Evolutionary conservation across 441 rosid species (phyloP), one percentile per base, ranked within the genome.

Genomic region (Bocquillonia castaneifolia): DNA sequence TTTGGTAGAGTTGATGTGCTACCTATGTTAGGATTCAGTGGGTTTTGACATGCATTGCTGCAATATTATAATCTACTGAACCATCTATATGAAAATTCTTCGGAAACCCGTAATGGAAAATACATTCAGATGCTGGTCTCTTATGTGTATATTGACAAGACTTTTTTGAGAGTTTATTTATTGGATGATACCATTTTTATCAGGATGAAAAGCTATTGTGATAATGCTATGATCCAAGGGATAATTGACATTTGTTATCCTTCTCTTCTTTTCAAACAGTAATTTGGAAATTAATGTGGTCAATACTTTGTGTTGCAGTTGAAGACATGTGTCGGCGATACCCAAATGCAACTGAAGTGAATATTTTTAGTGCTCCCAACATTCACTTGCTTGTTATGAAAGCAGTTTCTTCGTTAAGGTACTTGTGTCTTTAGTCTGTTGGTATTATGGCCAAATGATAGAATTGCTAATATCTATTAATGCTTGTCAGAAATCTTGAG

Each of bases 311-410:
- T 47, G 39, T 77, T 62, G 72, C 83, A 95, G 98, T 95, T 78
- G 96, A 87, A 84, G 91, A 89, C 75, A 85, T 95, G 88, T 95
- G 97, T 78, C 77, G 13, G 45, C 87, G 96, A 57, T 90, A 95
- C 74, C 98, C 98, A 47, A 90, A 89, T 80, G 97, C 97, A 44
- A 81, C 89, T 53, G 98, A 92, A 78, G 92, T 92, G 74, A 95
- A 89, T 78, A 68, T 95, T 57, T 72, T 58, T 64, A 90, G 91
- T 44, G 81, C 91, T 69, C 84, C 91, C 72, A 66, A 77, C 67
- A 80, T 83, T 29, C 81, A 90, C 74, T 63, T 78, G 55, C 90
- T 90, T 64, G 97, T 85, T 74, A 79, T 84, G 95, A 82, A 70
- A 83, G 93, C 96, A 55, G 77, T 86, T 63, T 84, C 88, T 52